Conservation (phyloP, 2,329 filamentous ascomycete genomes). For the Colletotrichum orbiculare region DNA sequence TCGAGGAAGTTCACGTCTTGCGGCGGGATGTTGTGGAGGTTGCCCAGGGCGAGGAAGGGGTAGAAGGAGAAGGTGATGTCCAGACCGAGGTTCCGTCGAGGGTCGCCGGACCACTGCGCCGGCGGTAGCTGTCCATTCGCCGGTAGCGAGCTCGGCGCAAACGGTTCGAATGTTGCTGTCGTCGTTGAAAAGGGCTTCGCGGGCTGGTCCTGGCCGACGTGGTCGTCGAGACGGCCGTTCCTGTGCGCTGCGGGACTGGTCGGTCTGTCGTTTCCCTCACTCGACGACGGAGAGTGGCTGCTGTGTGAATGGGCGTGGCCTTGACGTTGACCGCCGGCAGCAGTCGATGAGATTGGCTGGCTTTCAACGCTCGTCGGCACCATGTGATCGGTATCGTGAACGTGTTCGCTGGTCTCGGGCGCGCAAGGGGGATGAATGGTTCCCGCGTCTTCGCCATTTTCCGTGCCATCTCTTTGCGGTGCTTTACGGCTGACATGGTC, state of each 20-base stretch:
- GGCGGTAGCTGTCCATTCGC: not conserved
- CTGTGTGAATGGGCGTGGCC: slow-evolving; percentile 7
- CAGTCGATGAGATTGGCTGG: slow-evolving; percentile 33
- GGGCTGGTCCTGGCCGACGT: not conserved
- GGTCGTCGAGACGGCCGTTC: not conserved
- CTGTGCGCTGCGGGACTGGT: slow-evolving; percentile 10
- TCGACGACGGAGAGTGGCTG: not conserved
- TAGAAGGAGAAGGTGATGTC: slow-evolving; percentile 56
- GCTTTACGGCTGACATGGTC: slow-evolving; percentile 41
- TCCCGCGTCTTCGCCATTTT: slow-evolving; percentile 43
- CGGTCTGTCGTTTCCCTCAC: not conserved
- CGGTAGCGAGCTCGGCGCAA: not conserved
- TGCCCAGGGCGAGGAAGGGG: slow-evolving; percentile 53
- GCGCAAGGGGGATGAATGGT: slow-evolving; percentile 45
- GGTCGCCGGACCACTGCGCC: slow-evolving; percentile 42
- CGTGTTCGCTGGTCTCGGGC: slow-evolving; percentile 40
- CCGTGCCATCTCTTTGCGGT: slow-evolving; percentile 42
- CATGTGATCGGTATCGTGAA: slow-evolving; percentile 43
- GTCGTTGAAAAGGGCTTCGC: not conserved
- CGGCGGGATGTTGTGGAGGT: slow-evolving; percentile 48
- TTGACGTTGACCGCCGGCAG: not conserved
- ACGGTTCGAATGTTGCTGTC: slow-evolving; percentile 28
- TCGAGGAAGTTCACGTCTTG: slow-evolving; percentile 60
- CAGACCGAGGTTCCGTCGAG: slow-evolving; percentile 42
- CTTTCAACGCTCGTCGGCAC: slow-evolving; percentile 43